phyloP scores from a whole-genome alignment of 805 yeast genomes.

The Metschnikowia gruessii region DNA sequence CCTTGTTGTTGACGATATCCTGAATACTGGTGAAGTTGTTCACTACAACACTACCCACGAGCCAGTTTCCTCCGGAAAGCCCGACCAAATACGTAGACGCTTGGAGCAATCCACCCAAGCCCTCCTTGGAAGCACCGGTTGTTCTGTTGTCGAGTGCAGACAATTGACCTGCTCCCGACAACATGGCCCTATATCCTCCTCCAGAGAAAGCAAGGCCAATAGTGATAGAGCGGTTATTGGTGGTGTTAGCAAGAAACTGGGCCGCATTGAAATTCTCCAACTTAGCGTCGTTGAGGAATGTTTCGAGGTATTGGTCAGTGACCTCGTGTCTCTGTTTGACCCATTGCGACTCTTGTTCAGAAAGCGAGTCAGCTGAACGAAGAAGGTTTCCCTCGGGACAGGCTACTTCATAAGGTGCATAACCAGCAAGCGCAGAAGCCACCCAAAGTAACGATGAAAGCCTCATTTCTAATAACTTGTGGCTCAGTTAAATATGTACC shows the following conservation, averaged over 20 bases:
- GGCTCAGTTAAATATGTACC: not conserved
- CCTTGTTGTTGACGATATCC: slow-evolving; percentile 25
- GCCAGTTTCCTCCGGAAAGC: slow-evolving; percentile 48
- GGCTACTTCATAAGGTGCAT: slow-evolving; percentile 18
- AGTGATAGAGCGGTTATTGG: slow-evolving; percentile 40
- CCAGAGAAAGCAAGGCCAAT: slow-evolving; percentile 68
- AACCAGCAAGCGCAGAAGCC: slow-evolving; percentile 18
- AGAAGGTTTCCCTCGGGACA: slow-evolving; percentile 17
- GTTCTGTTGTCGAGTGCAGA: slow-evolving; percentile 79
- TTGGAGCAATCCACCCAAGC: slow-evolving; percentile 23
- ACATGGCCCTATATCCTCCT: slow-evolving; percentile 91
- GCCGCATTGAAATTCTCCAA: slow-evolving; percentile 48
- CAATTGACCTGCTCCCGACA: slow-evolving; percentile 79
- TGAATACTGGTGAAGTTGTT: slow-evolving; percentile 57
- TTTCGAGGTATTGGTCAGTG: slow-evolving; percentile 44
- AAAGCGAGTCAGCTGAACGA: slow-evolving; percentile 14
- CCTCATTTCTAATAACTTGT: slow-evolving; percentile 6
- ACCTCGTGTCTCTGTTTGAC: slow-evolving; percentile 26
- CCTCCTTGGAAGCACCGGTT: slow-evolving; percentile 21
- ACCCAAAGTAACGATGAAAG: slow-evolving; percentile 11
- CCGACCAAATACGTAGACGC: slow-evolving; percentile 21
- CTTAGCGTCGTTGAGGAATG: slow-evolving; percentile 46
- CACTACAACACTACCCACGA: slow-evolving; percentile 61
- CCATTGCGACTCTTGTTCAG: slow-evolving; percentile 17
- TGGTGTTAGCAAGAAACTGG: slow-evolving; percentile 33